Evolutionary conservation across 139 green algal genomes (phyloP).

Genomic region (Coelastrella sp.): DNA sequence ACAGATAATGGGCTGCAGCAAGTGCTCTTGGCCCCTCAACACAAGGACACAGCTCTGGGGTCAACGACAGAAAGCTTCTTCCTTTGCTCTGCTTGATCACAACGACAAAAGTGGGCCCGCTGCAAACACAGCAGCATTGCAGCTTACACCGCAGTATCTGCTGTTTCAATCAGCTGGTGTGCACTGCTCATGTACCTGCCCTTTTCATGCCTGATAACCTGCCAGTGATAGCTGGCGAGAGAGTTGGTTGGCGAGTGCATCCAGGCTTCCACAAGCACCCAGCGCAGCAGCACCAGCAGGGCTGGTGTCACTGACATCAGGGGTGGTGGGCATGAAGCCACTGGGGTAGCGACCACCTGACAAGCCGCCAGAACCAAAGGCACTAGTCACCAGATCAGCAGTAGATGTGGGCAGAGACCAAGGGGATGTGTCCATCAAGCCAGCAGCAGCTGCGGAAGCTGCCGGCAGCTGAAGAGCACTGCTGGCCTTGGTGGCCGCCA

Average conservation of each 20-base stretch:
- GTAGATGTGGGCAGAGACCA: too few relatives aligned
- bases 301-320: not conserved
- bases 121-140: too few relatives aligned
- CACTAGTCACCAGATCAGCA: not conserved
- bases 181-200: too few relatives aligned
- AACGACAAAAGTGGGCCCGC: too few relatives aligned
- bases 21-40: too few relatives aligned
- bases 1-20: too few relatives aligned
- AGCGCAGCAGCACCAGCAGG: not conserved
- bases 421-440: not conserved
- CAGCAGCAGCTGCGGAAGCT: not conserved
- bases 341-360: not conserved
- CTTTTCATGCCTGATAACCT: not conserved
- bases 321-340: conserved; percentile 12
- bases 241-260: conserved; percentile 15
- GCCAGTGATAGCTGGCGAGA: conserved; percentile 35
- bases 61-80: too few relatives aligned
- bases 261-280: not conserved
- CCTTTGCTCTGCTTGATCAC: too few relatives aligned
- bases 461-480: not conserved
- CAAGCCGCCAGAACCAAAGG: not conserved
- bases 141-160: too few relatives aligned
- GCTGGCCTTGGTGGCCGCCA: not conserved
- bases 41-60: too few relatives aligned
- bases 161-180: too few relatives aligned